Conservation (phyloP, 805 yeast genomes). For the Metschnikowia kunwiensis region DNA sequence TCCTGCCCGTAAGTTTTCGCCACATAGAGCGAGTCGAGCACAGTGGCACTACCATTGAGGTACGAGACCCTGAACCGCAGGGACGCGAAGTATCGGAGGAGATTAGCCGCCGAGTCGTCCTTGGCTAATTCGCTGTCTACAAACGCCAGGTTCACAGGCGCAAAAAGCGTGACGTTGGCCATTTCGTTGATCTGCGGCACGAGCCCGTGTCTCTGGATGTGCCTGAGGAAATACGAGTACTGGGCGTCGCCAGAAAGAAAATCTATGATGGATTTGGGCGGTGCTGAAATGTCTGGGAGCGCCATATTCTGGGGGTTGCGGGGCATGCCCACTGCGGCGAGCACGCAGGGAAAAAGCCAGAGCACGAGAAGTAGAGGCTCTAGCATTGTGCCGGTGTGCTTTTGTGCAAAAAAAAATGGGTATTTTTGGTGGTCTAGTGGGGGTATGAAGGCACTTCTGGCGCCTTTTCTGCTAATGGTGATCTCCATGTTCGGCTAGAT, state of each 20-base stretch:
- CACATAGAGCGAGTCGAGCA: conserved; percentile 31
- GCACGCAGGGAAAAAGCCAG: conserved; percentile 6
- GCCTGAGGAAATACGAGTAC: conserved; percentile 60
- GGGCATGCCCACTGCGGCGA: conserved; percentile 14
- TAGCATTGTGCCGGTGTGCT: too few relatives aligned
- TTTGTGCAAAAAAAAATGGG: too few relatives aligned
- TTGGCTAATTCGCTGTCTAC: conserved; percentile 25
- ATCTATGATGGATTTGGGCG: conserved; percentile 52
- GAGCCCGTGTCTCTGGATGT: conserved; percentile 59
- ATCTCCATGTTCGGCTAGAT: too few relatives aligned
- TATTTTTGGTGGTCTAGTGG: too few relatives aligned
- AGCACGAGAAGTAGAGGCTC: background rate
- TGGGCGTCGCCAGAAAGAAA: conserved; percentile 64
- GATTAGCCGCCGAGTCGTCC: conserved; percentile 12
- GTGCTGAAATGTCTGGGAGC: background rate
- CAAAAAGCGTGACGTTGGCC: conserved; percentile 67
- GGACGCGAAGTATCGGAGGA: conserved; percentile 31
- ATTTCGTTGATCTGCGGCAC: conserved; percentile 59
- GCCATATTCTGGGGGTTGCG: background rate
- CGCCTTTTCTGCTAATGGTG: too few relatives aligned
- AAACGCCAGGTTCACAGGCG: conserved; percentile 81
- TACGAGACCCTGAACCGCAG: conserved; percentile 34
- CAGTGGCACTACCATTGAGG: conserved; percentile 23
- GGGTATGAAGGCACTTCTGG: too few relatives aligned
- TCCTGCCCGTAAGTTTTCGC: conserved; percentile 3